phyloP scores from a whole-genome alignment of 139 green algal species.

The Tetradesmus lagerheimii region DNA sequence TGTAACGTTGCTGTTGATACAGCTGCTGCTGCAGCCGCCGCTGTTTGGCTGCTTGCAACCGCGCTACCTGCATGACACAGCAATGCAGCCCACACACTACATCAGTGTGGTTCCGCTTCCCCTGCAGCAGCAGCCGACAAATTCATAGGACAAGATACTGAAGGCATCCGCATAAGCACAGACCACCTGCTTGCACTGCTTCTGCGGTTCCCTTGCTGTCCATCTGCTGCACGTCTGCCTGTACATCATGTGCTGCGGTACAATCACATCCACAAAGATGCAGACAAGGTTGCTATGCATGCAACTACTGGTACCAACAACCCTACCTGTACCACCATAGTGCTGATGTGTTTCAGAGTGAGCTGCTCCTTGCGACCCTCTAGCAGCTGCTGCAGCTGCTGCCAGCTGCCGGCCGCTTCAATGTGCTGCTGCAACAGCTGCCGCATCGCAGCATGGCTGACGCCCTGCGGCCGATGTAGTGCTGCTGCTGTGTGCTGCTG shows the following conservation, averaged over 20 bases:
- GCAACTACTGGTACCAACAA: too few relatives aligned
- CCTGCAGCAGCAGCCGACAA: too few relatives aligned
- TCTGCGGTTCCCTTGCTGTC: neutral
- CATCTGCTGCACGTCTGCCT: neutral
- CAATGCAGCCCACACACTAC: neutral
- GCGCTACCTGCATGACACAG: neutral
- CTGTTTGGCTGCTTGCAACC: neutral
- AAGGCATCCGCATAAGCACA: too few relatives aligned
- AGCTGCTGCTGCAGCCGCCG: conserved; percentile 2
- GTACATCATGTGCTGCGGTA: too few relatives aligned
- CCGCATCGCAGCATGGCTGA: neutral
- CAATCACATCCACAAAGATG: neutral
- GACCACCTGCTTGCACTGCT: too few relatives aligned
- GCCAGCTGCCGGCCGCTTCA: neutral
- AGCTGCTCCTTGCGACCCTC: neutral
- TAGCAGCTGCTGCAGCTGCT: conserved; percentile 39
- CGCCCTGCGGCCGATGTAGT: neutral
- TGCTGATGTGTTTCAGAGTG: conserved; percentile 30
- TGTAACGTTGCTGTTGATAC: conserved; percentile 1
- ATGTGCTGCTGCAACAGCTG: conserved; percentile 37
- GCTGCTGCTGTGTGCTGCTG: neutral
- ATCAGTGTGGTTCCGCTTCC: too few relatives aligned
- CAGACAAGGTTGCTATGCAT: neutral
- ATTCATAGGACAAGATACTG: too few relatives aligned
- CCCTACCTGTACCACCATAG: conserved; percentile 14